A percentile compares a stretch with the other conserved stretches of the same genome.
Evolutionary conservation across 306 rosid genomes (phyloP).

Genomic region (Neltuma alba): DNA sequence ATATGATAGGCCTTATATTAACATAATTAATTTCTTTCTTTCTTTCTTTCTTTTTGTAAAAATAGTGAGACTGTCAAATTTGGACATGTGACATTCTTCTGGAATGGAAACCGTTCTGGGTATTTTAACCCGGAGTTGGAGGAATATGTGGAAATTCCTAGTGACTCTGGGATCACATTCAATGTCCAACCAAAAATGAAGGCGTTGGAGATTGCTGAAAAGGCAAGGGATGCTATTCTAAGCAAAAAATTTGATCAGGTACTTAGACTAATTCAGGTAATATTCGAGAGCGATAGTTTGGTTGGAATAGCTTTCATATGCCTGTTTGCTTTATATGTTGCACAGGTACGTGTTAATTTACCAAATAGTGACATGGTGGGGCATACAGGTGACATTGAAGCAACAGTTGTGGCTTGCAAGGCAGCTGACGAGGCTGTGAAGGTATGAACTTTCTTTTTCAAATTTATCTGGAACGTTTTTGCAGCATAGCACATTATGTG

Average conservation of each 20-base stretch:
- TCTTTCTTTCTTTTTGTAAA: background rate
- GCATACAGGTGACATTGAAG: conserved; percentile 88
- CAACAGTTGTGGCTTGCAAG: conserved; percentile 97
- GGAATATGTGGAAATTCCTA: conserved; percentile 90
- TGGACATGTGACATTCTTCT: conserved; percentile 98
- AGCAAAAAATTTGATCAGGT: conserved; percentile 73
- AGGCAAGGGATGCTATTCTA: conserved; percentile 91
- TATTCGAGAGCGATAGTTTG: conserved; percentile 10
- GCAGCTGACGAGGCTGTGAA: conserved; percentile 95
- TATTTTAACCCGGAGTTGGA: conserved; percentile 74
- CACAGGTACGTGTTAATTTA: conserved; percentile 90
- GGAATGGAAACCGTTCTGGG: conserved; percentile 99
- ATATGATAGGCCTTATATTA: conserved; percentile 11
- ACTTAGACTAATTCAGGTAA: background rate
- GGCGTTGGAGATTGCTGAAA: conserved; percentile 88
- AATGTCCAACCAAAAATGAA: conserved; percentile 90
- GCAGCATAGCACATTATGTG: background rate
- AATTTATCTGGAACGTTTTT: conserved; percentile 4
- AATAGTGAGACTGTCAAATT: conserved; percentile 96
- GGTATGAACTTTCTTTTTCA: conserved; percentile 49
- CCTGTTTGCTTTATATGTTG: conserved; percentile 20
- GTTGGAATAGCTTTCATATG: background rate
- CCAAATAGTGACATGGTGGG: conserved; percentile 99
- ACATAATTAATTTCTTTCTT: conserved; percentile 16
- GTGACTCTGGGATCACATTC: conserved; percentile 92